These are phyloP conservation scores for Aspergillus fischeri DNA, from an alignment of 2,329 filamentous ascomycete species.

Conservation along the genomic window DNA sequence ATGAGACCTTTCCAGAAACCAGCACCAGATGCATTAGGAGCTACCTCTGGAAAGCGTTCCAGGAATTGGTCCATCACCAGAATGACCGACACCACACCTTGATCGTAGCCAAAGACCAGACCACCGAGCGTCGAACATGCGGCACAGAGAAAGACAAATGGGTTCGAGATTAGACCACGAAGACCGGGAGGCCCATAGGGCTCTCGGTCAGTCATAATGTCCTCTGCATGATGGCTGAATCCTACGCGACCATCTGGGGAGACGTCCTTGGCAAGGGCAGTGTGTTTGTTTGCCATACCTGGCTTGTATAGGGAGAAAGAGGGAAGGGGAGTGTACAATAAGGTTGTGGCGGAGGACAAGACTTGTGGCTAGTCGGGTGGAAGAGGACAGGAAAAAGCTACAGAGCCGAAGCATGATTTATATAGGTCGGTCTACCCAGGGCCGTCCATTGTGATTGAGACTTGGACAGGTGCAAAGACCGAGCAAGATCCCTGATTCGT, in stretches of 20 bases:
- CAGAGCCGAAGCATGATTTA: conserved; percentile 2
- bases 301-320: neutral
- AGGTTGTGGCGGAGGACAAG: neutral
- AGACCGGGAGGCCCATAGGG: conserved; percentile 40
- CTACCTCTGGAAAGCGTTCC: conserved; percentile 42
- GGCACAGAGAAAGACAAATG: conserved; percentile 50
- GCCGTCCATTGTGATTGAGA: neutral
- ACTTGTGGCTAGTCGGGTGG: neutral
- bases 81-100: conserved; percentile 44
- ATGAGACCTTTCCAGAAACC: conserved; percentile 45
- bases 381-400: neutral
- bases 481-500: conserved; percentile 10
- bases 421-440: conserved; percentile 1
- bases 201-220: conserved; percentile 26
- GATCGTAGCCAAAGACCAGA: conserved; percentile 49
- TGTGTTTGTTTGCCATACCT: conserved; percentile 18
- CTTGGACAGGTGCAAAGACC: conserved; percentile 2
- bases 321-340: neutral
- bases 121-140: conserved; percentile 50
- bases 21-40: conserved; percentile 33
- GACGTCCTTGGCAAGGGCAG: conserved; percentile 14
- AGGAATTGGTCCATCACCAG: conserved; percentile 53
- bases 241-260: conserved; percentile 19
- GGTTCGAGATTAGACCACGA: conserved; percentile 44
- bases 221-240: conserved; percentile 33